Evolutionary conservation across 78 protist species (phyloP), one percentile per base, ranked within the genome.

Genomic region (Thecamonas trahens): DNA sequence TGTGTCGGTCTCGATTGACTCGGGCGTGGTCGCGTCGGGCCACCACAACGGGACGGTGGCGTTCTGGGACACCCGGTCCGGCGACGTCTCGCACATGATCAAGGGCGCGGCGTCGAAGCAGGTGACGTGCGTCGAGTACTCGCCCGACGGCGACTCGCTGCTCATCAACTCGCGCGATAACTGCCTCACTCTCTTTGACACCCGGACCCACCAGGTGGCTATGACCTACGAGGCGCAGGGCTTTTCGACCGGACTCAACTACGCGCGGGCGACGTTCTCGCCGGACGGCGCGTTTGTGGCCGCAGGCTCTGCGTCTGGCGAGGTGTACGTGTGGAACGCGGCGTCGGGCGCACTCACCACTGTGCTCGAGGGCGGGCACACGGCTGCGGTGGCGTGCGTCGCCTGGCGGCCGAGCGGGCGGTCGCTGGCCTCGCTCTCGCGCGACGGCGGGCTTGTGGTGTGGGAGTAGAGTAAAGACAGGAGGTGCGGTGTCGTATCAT

Each of bases 121-220:
- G 50, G 57, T 87, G 54, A 82, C 86, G 13, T 77, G 84, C 17
- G 76, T 87, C 38, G 42, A 54, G 18, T 47, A 74, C 13, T 70
- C 87, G 26, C 82, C 80, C 2, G 83, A 82, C 22, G 37, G 74
- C 26, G 47, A 62, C 20, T 44, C 20, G 32, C 42, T 82, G 14
- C 79, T 87, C 11, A 79, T 86, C 32, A 74, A 75, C 55, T 67
- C 84, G 9, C 52, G 88, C 28, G 92, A 87, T 70, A 82, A 81
- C 31, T 63, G 78, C 7, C 73, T 87, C 29, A 81, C 78, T 42
- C 74, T 87, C 26, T 61, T 87, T 53, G 92, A 87, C 50, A 15
- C 79, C 18, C 70, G 88, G 28, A 87, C 80, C 67, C 53, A 42
- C 63, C 65, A 67, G 28, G 63, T 55, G 1, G 37, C 81, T 8